phyloP scores from a whole-genome alignment of 2,329 filamentous ascomycete species.

The Monosporascus sp. region DNA sequence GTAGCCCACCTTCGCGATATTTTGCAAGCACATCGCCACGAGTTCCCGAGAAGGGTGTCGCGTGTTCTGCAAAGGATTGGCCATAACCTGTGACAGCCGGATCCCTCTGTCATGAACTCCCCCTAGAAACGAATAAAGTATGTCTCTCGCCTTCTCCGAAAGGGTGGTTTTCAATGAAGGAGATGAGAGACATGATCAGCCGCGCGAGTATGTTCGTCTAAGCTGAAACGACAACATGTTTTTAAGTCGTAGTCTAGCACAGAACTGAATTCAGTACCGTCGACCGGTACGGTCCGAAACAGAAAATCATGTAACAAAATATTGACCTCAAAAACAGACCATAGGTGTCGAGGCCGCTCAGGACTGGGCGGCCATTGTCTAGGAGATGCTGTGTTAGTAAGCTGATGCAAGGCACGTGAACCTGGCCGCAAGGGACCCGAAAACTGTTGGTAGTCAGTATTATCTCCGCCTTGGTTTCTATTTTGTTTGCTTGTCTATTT shows the following conservation, averaged over 20 bases:
- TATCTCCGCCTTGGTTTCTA: too few relatives aligned
- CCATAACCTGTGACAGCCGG: constrained; percentile 22
- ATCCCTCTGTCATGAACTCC: constrained; percentile 14
- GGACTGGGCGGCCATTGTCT: not conserved
- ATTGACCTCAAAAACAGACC: not conserved
- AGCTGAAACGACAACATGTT: constrained; percentile 15
- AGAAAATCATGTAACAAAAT: not conserved
- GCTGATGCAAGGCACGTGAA: not conserved
- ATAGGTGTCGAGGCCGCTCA: not conserved
- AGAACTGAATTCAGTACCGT: not conserved
- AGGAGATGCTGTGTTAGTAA: not conserved
- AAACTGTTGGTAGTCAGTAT: too few relatives aligned
- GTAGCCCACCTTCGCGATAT: constrained; percentile 19
- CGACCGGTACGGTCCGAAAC: not conserved
- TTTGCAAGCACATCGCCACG: constrained; percentile 36
- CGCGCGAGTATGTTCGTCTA: constrained; percentile 16
- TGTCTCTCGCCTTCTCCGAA: constrained; percentile 28
- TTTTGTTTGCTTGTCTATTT: too few relatives aligned
- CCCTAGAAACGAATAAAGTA: constrained; percentile 11
- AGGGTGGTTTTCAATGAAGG: constrained; percentile 17
- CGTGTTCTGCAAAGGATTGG: constrained; percentile 37
- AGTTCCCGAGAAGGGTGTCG: constrained; percentile 33
- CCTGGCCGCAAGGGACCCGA: not conserved
- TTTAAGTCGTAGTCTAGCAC: not conserved
- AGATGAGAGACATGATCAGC: constrained; percentile 4